Evolutionary conservation across 2,329 filamentous ascomycete species (phyloP).

Genomic region (Microcera coccophila): DNA sequence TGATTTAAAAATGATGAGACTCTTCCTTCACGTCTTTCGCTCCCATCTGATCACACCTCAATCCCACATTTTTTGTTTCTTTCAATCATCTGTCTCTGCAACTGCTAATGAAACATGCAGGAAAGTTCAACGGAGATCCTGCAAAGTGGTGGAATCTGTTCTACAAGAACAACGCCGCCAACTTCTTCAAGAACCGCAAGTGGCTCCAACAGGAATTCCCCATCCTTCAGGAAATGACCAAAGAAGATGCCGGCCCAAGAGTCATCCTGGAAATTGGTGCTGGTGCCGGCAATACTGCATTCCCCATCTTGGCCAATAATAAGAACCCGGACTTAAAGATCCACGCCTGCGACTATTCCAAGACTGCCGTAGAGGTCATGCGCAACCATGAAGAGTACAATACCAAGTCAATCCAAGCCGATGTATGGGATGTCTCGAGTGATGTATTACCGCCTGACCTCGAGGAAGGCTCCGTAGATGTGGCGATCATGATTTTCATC

Average conservation of each 20-base stretch:
- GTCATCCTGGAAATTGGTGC: conserved; percentile 87
- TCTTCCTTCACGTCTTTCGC: conserved; percentile 62
- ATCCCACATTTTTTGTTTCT: conserved; percentile 16
- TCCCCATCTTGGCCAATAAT: conserved; percentile 82
- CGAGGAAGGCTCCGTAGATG: conserved; percentile 74
- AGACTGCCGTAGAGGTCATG: conserved; percentile 92
- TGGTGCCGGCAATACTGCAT: conserved; percentile 93
- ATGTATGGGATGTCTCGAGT: conserved; percentile 88
- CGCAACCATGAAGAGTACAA: conserved; percentile 74
- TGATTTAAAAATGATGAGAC: conserved; percentile 63
- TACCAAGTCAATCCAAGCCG: conserved; percentile 69
- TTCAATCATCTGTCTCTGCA: conserved; percentile 9
- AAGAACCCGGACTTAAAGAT: conserved; percentile 77
- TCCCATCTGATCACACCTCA: conserved; percentile 59
- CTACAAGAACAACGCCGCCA: conserved; percentile 94
- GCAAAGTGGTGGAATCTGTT: conserved; percentile 98
- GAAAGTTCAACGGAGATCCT: conserved; percentile 82
- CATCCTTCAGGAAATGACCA: conserved; percentile 71
- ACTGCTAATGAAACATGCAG: conserved; percentile 46
- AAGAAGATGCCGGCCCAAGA: conserved; percentile 63
- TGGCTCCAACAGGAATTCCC: conserved; percentile 97
- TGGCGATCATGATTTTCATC: conserved; percentile 94
- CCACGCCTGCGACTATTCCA: conserved; percentile 94
- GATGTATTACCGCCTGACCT: conserved; percentile 72
- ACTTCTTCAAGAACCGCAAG: conserved; percentile 98